A percentile compares a stretch with the other conserved stretches of the same genome.
phyloP scores from a whole-genome alignment of 352 stramenopile genomes.

The Pythium dissotocum region DNA sequence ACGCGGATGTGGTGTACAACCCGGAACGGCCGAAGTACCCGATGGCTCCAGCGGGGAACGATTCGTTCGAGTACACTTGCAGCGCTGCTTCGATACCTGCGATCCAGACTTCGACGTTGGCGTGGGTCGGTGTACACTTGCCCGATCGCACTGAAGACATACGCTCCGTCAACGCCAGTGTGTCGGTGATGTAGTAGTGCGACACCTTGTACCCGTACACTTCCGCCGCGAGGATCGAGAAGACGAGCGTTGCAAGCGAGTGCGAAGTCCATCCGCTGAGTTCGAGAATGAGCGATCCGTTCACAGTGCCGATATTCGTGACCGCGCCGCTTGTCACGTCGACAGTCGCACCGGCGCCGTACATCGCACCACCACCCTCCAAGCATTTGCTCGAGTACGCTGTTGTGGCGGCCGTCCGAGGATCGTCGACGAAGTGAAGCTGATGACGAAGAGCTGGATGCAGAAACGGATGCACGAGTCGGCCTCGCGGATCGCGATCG shows the following conservation, averaged over 20 bases:
- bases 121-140: conserved; percentile 49
- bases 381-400: background rate
- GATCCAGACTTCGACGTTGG: conserved; percentile 61
- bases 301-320: background rate
- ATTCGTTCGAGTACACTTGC: conserved; percentile 54
- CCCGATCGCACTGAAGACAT: conserved; percentile 38
- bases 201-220: conserved; percentile 36
- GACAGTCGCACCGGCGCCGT: background rate
- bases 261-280: conserved; percentile 47
- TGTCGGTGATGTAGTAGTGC: conserved; percentile 22
- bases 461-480: background rate
- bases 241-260: conserved; percentile 35
- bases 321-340: background rate
- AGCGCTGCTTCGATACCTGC: conserved; percentile 34
- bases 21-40: conserved; percentile 47
- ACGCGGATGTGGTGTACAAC: conserved; percentile 47
- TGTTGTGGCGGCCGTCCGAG: background rate
- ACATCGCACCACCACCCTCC: background rate
- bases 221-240: conserved; percentile 50
- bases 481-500: background rate
- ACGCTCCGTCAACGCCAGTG: conserved; percentile 25
- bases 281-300: conserved; percentile 29
- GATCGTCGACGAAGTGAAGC: background rate
- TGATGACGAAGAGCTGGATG: background rate
- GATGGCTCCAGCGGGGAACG: conserved; percentile 33